phyloP scores from a whole-genome alignment of 2,329 filamentous ascomycete species.

The Verticillium zaregamsianum region DNA sequence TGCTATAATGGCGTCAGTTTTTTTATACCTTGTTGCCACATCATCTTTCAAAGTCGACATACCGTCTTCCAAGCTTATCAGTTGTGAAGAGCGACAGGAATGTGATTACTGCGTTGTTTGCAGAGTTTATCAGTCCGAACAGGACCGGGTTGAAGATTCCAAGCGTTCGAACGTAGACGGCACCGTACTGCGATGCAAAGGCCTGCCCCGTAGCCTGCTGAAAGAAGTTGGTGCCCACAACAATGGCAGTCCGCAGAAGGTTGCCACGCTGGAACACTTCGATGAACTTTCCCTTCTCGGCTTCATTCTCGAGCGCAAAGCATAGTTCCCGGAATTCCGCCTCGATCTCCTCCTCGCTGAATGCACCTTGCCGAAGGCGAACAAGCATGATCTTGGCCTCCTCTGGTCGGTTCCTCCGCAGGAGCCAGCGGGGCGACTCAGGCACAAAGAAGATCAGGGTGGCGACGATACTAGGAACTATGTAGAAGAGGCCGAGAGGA shows the following conservation, averaged over 20 bases:
- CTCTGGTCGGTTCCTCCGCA: conserved; percentile 18
- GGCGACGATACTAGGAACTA: conserved; percentile 23
- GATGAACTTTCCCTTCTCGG: conserved; percentile 29
- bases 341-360: conserved; percentile 18
- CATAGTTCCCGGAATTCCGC: conserved; percentile 11
- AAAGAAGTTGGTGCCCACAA: conserved; percentile 23
- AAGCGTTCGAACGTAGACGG: conserved; percentile 22
- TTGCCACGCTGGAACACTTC: conserved; percentile 20
- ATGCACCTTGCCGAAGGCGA: conserved; percentile 17
- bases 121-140: conserved; percentile 16
- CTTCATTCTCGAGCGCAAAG: conserved; percentile 22
- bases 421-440: conserved; percentile 26
- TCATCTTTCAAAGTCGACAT: not conserved
- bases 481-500: conserved; percentile 27
- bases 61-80: conserved; percentile 8
- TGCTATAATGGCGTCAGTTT: not conserved
- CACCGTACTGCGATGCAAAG: conserved; percentile 24
- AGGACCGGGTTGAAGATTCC: conserved; percentile 22
- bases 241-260: conserved; percentile 19
- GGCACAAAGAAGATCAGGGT: conserved; percentile 22
- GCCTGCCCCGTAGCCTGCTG: conserved; percentile 23
- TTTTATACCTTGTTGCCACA: not conserved
- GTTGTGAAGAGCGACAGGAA: conserved; percentile 5
- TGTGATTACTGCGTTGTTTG: not conserved
- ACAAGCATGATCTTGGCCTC: conserved; percentile 21